Conservation (phyloP, 768 basidiomycete species). For the Mycena crocata region DNA sequence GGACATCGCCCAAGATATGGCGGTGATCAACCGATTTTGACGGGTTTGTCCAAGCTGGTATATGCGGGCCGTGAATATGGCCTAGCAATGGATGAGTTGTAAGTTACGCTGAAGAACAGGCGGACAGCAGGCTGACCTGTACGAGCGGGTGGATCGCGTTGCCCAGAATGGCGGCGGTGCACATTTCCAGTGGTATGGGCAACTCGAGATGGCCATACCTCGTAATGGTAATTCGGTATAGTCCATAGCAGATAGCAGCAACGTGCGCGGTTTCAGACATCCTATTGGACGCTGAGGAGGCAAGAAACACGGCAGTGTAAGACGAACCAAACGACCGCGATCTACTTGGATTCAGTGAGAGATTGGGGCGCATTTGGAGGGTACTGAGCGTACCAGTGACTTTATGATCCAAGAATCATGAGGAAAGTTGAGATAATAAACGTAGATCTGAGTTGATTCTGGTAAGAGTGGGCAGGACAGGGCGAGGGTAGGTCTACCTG, state of each 20-base stretch:
- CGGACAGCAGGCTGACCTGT: conserved; percentile 14
- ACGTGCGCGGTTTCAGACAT: conserved; percentile 21
- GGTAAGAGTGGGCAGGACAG: not conserved
- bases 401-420: conserved; percentile 27
- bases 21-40: conserved; percentile 21
- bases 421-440: conserved; percentile 31
- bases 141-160: conserved; percentile 30
- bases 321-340: conserved; percentile 26
- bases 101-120: not conserved
- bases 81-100: not conserved
- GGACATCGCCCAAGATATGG: conserved; percentile 23
- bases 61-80: conserved; percentile 31
- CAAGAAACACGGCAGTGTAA: not conserved
- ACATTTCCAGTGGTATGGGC: conserved; percentile 26
- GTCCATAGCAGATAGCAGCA: conserved; percentile 25
- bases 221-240: conserved; percentile 29
- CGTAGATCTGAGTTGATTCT: conserved; percentile 30
- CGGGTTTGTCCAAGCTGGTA: conserved; percentile 23
- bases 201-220: conserved; percentile 28
- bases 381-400: conserved; percentile 9
- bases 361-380: not conserved
- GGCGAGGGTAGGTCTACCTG: conserved; percentile 3
- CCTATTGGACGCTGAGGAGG: not conserved
- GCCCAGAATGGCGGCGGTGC: conserved; percentile 28
- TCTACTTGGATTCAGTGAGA: conserved; percentile 6